Conservation (phyloP, 306 rosid species). For the Oxytropis ochrocephala region DNA sequence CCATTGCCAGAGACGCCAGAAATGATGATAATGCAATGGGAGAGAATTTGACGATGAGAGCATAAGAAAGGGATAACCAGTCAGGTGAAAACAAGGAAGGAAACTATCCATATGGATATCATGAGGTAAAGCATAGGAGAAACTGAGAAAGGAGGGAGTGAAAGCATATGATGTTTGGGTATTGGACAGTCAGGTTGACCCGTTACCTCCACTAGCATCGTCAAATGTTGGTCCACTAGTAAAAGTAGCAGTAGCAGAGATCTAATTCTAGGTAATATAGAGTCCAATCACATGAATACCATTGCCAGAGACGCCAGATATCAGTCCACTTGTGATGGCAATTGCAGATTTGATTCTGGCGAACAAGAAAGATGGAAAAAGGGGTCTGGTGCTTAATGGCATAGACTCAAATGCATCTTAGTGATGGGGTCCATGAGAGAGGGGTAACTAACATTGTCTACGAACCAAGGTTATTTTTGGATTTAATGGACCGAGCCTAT, state of each 20-base stretch:
- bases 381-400: not conserved
- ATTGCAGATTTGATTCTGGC: not conserved
- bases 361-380: not conserved
- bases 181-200: not conserved
- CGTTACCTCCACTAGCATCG: not conserved
- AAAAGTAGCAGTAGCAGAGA: not conserved
- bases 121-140: too few relatives aligned
- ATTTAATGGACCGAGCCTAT: not conserved
- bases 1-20: not conserved
- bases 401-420: not conserved
- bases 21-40: too few relatives aligned
- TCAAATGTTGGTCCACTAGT: not conserved
- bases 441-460: not conserved
- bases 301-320: not conserved
- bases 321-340: not conserved
- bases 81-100: too few relatives aligned
- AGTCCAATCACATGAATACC: too few relatives aligned
- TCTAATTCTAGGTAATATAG: too few relatives aligned
- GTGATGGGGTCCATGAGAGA: not conserved
- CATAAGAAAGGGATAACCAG: too few relatives aligned
- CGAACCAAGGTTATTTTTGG: not conserved
- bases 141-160: too few relatives aligned
- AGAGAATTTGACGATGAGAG: too few relatives aligned
- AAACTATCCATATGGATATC: too few relatives aligned
- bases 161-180: not conserved